Percentiles rank a stretch among this genome's conserved stretches.
These are phyloP conservation scores for Lasiodiplodia gonubiensis DNA, from an alignment of 2,329 filamentous ascomycete genomes.

Conservation along the genomic window DNA sequence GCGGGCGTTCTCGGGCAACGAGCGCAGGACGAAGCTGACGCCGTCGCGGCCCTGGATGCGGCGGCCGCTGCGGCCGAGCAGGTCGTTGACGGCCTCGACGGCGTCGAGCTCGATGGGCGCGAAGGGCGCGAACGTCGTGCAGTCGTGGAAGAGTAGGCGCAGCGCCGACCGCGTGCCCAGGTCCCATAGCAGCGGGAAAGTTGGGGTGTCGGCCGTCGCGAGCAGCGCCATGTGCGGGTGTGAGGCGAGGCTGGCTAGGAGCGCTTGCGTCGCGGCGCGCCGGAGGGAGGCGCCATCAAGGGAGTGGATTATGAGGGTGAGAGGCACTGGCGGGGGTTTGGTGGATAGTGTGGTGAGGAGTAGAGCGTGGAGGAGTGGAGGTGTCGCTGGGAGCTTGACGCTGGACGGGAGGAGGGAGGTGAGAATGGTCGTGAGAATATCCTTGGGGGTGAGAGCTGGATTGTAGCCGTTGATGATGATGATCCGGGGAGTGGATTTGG, in stretches of 20 bases:
- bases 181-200: constrained; percentile 89
- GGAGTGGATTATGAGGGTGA: constrained; percentile 72
- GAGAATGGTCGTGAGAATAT: constrained; percentile 73
- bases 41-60: constrained; percentile 88
- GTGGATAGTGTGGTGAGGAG: constrained; percentile 66
- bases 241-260: constrained; percentile 77
- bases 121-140: constrained; percentile 84
- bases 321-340: constrained; percentile 41
- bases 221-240: constrained; percentile 75
- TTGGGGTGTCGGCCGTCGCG: constrained; percentile 85
- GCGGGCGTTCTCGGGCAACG: constrained; percentile 88
- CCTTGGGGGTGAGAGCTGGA: constrained; percentile 67
- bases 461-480: constrained; percentile 88
- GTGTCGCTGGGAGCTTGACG: constrained; percentile 67
- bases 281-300: constrained; percentile 82
- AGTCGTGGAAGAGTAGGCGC: constrained; percentile 90
- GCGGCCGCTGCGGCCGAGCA: constrained; percentile 80
- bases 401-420: constrained; percentile 61
- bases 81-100: constrained; percentile 87
- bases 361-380: constrained; percentile 70
- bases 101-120: constrained; percentile 71
- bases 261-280: constrained; percentile 69
- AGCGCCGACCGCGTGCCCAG: constrained; percentile 80
- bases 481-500: constrained; percentile 62
- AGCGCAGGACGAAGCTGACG: constrained; percentile 87